Percentiles rank a stretch among this genome's conserved stretches.
These are phyloP conservation scores for Gaeumannomyces tritici DNA, from an alignment of 2,329 filamentous ascomycete species.

Conservation along the genomic window DNA sequence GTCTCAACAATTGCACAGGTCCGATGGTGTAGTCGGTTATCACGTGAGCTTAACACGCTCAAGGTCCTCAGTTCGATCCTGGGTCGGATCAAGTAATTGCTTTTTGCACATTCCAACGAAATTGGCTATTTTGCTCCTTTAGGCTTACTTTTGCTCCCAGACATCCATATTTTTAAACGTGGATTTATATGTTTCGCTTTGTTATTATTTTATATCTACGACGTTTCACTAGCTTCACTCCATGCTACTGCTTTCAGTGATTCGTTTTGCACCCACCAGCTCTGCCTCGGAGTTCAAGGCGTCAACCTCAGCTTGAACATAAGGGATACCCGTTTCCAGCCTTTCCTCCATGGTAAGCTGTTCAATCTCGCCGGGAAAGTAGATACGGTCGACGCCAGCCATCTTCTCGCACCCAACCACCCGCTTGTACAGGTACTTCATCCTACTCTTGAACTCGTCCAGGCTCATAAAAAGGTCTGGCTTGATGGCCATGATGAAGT, in stretches of 20 bases:
- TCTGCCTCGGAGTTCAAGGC: conserved; percentile 7
- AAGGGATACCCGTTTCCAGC: conserved; percentile 5
- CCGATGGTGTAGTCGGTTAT: conserved; percentile 1
- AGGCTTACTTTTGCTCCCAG: neutral
- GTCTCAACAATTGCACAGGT: neutral
- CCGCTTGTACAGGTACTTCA: conserved; percentile 43
- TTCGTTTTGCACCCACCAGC: neutral
- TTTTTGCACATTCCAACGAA: no score
- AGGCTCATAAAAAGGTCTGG: conserved; percentile 65
- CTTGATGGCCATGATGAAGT: conserved; percentile 64
- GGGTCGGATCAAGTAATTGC: neutral
- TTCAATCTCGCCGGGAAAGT: conserved; percentile 55
- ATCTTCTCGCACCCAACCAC: conserved; percentile 45
- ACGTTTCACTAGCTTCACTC: no score
- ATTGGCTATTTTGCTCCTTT: neutral
- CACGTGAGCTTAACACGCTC: neutral
- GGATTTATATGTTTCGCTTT: neutral
- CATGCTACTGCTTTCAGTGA: neutral
- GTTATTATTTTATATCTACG: no score
- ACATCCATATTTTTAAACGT: no score
- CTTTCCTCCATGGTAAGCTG: conserved; percentile 2
- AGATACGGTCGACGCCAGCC: conserved; percentile 46
- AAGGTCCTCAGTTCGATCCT: conserved; percentile 1
- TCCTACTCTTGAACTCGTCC: conserved; percentile 57
- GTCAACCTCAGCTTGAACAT: conserved; percentile 5